Evolutionary conservation across 495 filamentous ascomycete species (phyloP), one percentile per base, ranked within the genome.

Genomic region (Cryomyces minteri): DNA sequence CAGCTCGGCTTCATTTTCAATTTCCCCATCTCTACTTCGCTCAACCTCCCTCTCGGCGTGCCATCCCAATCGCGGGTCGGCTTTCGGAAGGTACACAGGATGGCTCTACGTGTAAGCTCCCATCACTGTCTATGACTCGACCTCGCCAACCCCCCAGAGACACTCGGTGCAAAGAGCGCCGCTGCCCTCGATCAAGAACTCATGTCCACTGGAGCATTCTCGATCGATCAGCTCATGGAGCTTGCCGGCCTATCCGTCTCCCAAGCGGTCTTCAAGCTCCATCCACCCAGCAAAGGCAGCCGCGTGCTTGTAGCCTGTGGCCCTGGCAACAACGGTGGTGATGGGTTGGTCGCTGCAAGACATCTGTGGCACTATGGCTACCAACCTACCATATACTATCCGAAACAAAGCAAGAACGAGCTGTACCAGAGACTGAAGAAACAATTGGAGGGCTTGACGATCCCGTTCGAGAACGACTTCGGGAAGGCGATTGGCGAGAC

Each of bases 151-250:
- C 18, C 18, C 18, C 18, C 18, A 25, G 38, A 45, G 32, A 57
- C 53, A 2, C 40, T 55, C 28, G 50, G 46, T 4, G 82, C 86
- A 31, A 86, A 88, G 61, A 82, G 84, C 54, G 88, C 90, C 4
- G 79, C 81, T 0, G 80, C 82, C 32, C 74, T 98, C 4, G 90
- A 98, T 60, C 76, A 81, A 59, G 90, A 98, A 53, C 77, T 98
- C 38, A 96, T 96, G 90, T 82, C 76, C 59, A 69, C 75, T 14
- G 88, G 92, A 4, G 90, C 81, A 18, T 98, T 88, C 67, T 93
- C 86, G 4, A 70, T 98, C 37, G 90, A 96, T 61, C 90, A 98
- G 59, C 67, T 98, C 43, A 98, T 98, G 90, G 90, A 98, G 58
- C 67, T 98, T 3, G 90, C 90, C 31, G 90, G 90, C 0, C 68